These are phyloP conservation scores for Chaetothyriales sp. DNA, from an alignment of 2,329 filamentous ascomycete genomes.

Conservation along the genomic window DNA sequence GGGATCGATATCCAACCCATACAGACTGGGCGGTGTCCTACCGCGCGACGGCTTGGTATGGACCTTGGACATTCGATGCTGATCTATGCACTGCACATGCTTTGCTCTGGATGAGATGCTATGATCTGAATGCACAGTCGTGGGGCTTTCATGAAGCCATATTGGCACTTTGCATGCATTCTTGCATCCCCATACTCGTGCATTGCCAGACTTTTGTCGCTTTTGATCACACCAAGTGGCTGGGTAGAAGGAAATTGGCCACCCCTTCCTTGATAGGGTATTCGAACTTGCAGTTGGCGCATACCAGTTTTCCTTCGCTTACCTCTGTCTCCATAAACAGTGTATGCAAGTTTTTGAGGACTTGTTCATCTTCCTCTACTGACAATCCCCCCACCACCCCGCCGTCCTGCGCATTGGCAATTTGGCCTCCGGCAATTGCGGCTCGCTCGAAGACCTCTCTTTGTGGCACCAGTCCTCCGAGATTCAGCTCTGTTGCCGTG, in stretches of 20 bases:
- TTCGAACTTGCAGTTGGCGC: conserved; percentile 81
- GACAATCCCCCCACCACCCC: conserved; percentile 7
- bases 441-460: conserved; percentile 17
- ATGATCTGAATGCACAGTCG: too few species aligned
- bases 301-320: conserved; percentile 73
- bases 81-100: background rate
- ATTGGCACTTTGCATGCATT: background rate
- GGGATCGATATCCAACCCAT: background rate
- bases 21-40: too few species aligned
- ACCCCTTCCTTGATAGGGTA: conserved; percentile 93
- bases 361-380: conserved; percentile 35
- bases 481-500: conserved; percentile 59
- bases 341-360: conserved; percentile 61
- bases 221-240: conserved; percentile 51
- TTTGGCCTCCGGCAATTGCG: conserved; percentile 1
- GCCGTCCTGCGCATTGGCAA: conserved; percentile 4
- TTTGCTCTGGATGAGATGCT: background rate
- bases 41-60: background rate
- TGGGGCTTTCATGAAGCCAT: background rate
- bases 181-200: background rate
- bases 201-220: background rate
- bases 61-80: background rate
- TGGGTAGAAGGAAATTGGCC: conserved; percentile 86
- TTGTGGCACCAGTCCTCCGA: conserved; percentile 16
- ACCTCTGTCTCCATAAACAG: conserved; percentile 82